Evolutionary conservation across 768 basidiomycete genomes (phyloP).

Genomic region (Lactifluus subvellereus): DNA sequence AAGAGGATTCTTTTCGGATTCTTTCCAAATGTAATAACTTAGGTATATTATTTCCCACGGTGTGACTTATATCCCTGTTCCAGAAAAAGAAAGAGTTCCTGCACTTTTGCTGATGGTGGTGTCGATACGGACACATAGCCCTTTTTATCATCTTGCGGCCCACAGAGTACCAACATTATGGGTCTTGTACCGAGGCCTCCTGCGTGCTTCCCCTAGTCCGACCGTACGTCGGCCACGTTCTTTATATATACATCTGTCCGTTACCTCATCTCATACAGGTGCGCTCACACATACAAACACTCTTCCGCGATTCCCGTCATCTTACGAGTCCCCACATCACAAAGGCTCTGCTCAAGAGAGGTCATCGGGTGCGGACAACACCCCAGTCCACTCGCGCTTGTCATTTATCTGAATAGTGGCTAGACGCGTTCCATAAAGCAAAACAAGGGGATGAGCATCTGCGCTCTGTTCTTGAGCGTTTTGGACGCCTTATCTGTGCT

Average conservation of each 20-base stretch:
- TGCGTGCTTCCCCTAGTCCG: conserved; percentile 48
- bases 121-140: conserved; percentile 45
- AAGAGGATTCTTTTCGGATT: too few relatives aligned
- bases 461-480: conserved; percentile 47
- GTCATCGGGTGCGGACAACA: conserved; percentile 47
- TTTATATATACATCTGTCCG: not conserved
- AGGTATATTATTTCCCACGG: too few relatives aligned
- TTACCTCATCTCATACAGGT: conserved; percentile 40
- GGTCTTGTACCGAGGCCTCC: conserved; percentile 66
- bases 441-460: conserved; percentile 45
- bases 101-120: too few relatives aligned
- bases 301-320: conserved; percentile 49
- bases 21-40: too few relatives aligned
- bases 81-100: too few relatives aligned
- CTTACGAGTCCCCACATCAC: conserved; percentile 51
- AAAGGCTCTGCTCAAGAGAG: conserved; percentile 41
- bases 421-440: conserved; percentile 52
- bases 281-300: conserved; percentile 45
- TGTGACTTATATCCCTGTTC: too few relatives aligned
- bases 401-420: conserved; percentile 40
- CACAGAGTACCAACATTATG: conserved; percentile 77
- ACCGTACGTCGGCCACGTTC: conserved; percentile 40
- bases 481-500: conserved; percentile 49
- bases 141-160: conserved; percentile 62
- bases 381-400: not conserved